phyloP scores from a whole-genome alignment of 768 basidiomycete species.

The Mycena floridula region DNA sequence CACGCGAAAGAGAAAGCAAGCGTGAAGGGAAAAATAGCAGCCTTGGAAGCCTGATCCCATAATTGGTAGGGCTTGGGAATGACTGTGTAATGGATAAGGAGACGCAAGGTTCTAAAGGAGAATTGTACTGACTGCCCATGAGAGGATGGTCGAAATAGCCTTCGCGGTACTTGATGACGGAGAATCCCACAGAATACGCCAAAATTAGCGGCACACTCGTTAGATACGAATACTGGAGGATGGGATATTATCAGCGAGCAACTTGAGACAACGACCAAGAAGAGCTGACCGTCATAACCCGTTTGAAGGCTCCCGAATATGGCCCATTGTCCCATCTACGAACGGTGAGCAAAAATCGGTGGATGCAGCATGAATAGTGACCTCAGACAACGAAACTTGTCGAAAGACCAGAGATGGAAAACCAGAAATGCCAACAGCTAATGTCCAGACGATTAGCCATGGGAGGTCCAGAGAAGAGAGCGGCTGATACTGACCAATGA shows the following conservation, averaged over 20 bases:
- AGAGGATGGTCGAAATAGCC: constrained; percentile 46
- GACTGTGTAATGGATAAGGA: constrained; percentile 30
- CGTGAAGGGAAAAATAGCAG: constrained; percentile 59
- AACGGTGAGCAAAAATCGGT: background rate
- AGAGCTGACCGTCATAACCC: constrained; percentile 70
- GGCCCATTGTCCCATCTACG: constrained; percentile 64
- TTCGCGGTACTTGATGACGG: constrained; percentile 67
- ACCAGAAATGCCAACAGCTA: constrained; percentile 63
- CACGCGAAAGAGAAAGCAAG: constrained; percentile 62
- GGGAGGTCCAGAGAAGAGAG: background rate
- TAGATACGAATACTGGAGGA: constrained; percentile 65
- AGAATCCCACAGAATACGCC: constrained; percentile 54
- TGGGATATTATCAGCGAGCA: background rate
- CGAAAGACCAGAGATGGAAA: constrained; percentile 76
- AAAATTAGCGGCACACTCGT: constrained; percentile 54
- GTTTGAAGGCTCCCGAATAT: constrained; percentile 71
- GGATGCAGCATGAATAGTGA: constrained; percentile 21
- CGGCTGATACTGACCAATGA: constrained; percentile 34
- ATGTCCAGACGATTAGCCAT: background rate
- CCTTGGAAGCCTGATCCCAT: constrained; percentile 43
- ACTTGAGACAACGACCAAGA: background rate
- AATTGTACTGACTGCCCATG: constrained; percentile 36
- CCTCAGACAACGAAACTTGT: constrained; percentile 70
- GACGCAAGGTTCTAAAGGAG: constrained; percentile 1
- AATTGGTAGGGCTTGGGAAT: constrained; percentile 55